A percentile compares a stretch with the other conserved stretches of the same genome.
Evolutionary conservation across 495 filamentous ascomycete genomes (phyloP).

Genomic region (Aspergillus indologenus): DNA sequence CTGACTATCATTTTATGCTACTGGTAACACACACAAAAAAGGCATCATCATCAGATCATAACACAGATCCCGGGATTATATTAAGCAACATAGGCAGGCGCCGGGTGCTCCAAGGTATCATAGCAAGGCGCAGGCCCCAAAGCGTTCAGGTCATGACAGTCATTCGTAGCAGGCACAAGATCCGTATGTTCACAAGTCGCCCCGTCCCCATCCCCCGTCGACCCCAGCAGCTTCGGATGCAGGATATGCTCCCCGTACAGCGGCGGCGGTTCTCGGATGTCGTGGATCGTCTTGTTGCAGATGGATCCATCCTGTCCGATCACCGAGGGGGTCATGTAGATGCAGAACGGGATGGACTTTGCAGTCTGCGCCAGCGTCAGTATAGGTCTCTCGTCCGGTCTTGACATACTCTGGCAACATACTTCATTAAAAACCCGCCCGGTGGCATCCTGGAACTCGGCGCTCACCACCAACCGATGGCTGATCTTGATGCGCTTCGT

Average conservation of each 20-base stretch:
- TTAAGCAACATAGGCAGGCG: background rate
- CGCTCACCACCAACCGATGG: background rate
- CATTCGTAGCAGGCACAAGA: background rate
- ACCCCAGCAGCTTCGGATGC: background rate
- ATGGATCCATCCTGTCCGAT: background rate
- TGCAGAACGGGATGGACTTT: background rate
- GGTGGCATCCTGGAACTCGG: background rate
- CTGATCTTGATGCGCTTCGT: background rate
- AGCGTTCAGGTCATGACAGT: background rate
- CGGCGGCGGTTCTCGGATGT: background rate
- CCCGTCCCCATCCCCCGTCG: background rate
- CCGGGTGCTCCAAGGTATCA: background rate
- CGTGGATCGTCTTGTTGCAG: background rate
- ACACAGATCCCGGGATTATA: background rate
- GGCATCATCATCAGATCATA: too few species aligned
- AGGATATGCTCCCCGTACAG: background rate
- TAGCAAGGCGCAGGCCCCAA: background rate
- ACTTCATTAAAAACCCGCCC: background rate
- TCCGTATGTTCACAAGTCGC: background rate
- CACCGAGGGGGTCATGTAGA: background rate
- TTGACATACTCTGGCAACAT: background rate
- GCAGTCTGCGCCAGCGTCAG: background rate
- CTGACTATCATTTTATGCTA: slow-evolving; percentile 13
- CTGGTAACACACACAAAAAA: too few species aligned
- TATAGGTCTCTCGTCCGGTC: background rate